Base-by-base conservation (phyloP, 139 green algal species). In the Tetraselmis striata region DNA sequence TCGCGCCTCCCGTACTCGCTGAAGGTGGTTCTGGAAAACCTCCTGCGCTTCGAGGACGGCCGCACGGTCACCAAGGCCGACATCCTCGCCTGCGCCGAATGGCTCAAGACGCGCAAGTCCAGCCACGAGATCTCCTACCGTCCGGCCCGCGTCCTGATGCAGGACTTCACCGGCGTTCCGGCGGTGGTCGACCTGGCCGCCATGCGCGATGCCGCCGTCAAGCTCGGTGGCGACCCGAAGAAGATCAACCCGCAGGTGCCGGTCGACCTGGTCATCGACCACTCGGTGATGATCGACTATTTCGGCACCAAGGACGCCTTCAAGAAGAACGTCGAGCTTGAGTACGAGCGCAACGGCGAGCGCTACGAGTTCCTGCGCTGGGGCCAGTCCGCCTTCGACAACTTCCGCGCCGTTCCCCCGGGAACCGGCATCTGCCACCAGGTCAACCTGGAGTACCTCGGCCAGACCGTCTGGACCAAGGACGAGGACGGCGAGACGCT, bases 401-500 rank as follows among this genome's bases (percentile, higher is more conserved):
- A 90, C 85, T 91, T 90, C 87, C 79, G 89, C 18, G 86, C 90
- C n/a, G 86, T 90, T 25, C 86, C 86, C 18, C 86, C 86, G 0
- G 86, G 86, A 1, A 86, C 85, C 59, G 86, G 86, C 25, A 90
- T 90, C 45, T 81, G 87, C 18, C 86, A 90, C 27, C 86, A 89
- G 86, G 86, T 90, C 0, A 90, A 90, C 79, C 87, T 90, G 31
- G 86, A 90, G 83, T 90, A 90, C 78, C 79, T 90, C 2, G 86
- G 86, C 1, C 81, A 87, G 5, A 77, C 83, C 22, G 86, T 90
- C 18, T 90, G 87, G 11, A 30, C 84, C n/a, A 87, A 75, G 24
- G 30, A 79, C 79, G n/a, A n/a, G 28, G 75, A 89, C 28, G 85
- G 84, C 1, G 59, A 76, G 59, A 24, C 23, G 24, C 23, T 23